Evolutionary conservation across 495 filamentous ascomycete species (phyloP), one percentile per base, ranked within the genome.

Genomic region (Hamigera avellanea): DNA sequence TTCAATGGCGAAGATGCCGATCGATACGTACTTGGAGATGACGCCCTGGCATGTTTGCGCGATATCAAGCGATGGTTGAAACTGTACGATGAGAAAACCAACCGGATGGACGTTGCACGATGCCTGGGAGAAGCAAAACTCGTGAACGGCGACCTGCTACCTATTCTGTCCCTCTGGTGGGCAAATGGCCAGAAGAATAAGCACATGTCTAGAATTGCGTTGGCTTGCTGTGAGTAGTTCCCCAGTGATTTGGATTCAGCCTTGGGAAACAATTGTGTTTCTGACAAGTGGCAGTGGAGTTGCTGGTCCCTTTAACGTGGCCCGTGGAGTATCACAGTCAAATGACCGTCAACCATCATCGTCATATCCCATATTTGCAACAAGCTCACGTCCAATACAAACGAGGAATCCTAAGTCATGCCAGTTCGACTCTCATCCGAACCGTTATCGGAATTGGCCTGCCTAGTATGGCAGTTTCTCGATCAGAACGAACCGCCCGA

Each of bases 221-320:
- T 95, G 44, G 83, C 86, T 35, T 94, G 86, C 54, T 66, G 73
- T 78, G 64, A 38, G 69, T 52, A 19, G n/a, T 18, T 12, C n/a
- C 23, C 23, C 33, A 17, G 39, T 30, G 8, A 14, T 16, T 25
- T 33, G 19, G 5, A 6, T 13, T 13, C 19, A 16, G 15, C 15
- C 6, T 14, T 23, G 21, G 9, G 21, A n/a, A n/a, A n/a, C n/a
- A n/a, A 4, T 23, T 9, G n/a, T 30, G 10, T 26, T 19, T 29
- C 41, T 54, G 26, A 51, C 37, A 28, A 15, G 8, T 23, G 25
- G 14, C 19, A 78, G 67, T 95, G 59, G 89, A 96, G 54, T 66
- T 99, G 33, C 75, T 99, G 43, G 86, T 94, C 1, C 88, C 89
- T 19, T 66, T 99, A 48, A 99, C 91, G 18, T 96, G 89, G 89